phyloP scores from a whole-genome alignment of 2,329 filamentous ascomycete species.

The Scorias spongiosa region DNA sequence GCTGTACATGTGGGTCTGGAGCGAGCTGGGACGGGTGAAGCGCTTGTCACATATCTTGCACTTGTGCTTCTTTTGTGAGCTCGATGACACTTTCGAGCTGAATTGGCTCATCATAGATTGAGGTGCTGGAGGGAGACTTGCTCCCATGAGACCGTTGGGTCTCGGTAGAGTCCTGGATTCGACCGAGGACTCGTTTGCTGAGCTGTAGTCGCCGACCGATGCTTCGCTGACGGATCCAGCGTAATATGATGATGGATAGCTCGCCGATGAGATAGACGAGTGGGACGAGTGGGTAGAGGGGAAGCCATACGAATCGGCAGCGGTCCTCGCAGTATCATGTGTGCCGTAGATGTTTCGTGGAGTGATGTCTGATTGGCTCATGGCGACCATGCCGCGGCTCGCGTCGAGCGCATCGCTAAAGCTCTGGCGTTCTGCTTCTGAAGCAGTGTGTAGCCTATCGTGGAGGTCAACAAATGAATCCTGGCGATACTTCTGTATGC shows the following conservation, averaged over 20 bases:
- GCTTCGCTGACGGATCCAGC: conserved; percentile 66
- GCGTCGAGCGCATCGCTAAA: conserved; percentile 86
- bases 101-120: conserved; percentile 99
- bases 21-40: conserved; percentile 82
- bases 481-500: conserved; percentile 34
- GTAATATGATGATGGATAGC: conserved; percentile 64
- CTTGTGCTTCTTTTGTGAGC: conserved; percentile 98
- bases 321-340: conserved; percentile 46
- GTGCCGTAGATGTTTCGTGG: conserved; percentile 73
- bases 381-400: conserved; percentile 83
- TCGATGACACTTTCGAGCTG: conserved; percentile 88
- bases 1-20: conserved; percentile 97
- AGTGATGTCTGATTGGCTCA: conserved; percentile 74
- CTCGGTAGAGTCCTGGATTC: conserved; percentile 71
- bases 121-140: conserved; percentile 61
- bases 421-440: conserved; percentile 46
- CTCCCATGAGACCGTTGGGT: conserved; percentile 49
- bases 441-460: conserved; percentile 39
- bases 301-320: conserved; percentile 81
- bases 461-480: conserved; percentile 49
- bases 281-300: conserved; percentile 69
- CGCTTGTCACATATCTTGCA: conserved; percentile 98
- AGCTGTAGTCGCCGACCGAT: conserved; percentile 85
- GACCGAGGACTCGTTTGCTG: conserved; percentile 66
- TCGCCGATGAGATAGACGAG: conserved; percentile 75